Conservation (phyloP, 2,329 filamentous ascomycete genomes). For the Aspergillus ruber region DNA sequence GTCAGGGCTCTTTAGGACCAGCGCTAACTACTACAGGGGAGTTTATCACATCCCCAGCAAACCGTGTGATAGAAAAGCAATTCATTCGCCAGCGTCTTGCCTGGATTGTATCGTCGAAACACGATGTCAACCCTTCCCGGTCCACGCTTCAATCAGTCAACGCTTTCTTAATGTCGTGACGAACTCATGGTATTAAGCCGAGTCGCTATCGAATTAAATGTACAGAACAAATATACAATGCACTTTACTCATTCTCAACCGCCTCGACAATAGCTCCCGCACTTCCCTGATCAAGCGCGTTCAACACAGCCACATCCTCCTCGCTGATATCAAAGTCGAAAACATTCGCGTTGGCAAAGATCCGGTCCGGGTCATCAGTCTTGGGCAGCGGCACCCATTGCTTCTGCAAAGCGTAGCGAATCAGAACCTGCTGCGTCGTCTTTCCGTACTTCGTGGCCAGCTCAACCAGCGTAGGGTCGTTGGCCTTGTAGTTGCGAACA, state of each 20-base stretch:
- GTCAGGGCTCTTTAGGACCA: slow-evolving; percentile 13
- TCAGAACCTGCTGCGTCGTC: slow-evolving; percentile 67
- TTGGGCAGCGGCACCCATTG: slow-evolving; percentile 67
- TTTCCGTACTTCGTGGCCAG: slow-evolving; percentile 68
- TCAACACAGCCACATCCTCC: slow-evolving; percentile 52
- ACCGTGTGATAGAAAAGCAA: slow-evolving; percentile 57
- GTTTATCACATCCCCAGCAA: slow-evolving; percentile 21
- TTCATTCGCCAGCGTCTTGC: slow-evolving; percentile 70
- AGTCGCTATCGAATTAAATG: not conserved
- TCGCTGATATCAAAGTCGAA: slow-evolving; percentile 54
- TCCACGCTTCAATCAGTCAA: slow-evolving; percentile 88
- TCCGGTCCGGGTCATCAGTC: slow-evolving; percentile 62
- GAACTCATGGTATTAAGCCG: slow-evolving; percentile 3
- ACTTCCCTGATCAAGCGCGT: slow-evolving; percentile 46
- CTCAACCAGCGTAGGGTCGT: slow-evolving; percentile 58
- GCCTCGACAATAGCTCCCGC: slow-evolving; percentile 45
- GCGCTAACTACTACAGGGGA: slow-evolving; percentile 17
- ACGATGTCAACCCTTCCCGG: slow-evolving; percentile 75
- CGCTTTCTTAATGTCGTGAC: slow-evolving; percentile 67
- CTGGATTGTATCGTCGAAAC: slow-evolving; percentile 73
- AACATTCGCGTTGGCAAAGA: slow-evolving; percentile 59
- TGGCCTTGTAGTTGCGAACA: slow-evolving; percentile 63
- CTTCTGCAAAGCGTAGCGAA: slow-evolving; percentile 79
- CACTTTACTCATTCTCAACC: slow-evolving; percentile 36
- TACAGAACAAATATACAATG: not conserved